phyloP scores from a whole-genome alignment of 1,139 yeast genomes.

The Zhuliangozyma blackwelliae region DNA sequence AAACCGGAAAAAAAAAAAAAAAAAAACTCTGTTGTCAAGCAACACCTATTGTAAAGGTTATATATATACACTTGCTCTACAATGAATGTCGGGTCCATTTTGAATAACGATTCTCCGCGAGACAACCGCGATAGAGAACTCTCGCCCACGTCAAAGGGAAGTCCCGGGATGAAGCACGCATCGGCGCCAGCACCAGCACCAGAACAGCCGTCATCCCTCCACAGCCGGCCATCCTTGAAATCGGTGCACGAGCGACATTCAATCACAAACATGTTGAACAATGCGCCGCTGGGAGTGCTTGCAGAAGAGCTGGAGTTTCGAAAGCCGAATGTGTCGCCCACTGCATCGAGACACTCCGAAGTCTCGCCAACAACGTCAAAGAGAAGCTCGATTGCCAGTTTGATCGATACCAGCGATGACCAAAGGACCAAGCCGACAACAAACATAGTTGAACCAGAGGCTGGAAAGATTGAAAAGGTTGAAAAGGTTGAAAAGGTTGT shows the following conservation, averaged over 20 bases:
- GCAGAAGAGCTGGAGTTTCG: neutral
- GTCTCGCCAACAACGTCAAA: neutral
- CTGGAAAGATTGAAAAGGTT: no score
- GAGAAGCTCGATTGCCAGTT: neutral
- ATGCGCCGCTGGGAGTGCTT: constrained; percentile 9
- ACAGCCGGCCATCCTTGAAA: constrained; percentile 2
- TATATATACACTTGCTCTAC: no score
- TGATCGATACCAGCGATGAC: neutral
- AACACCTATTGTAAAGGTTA: no score
- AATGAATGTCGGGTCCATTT: constrained; percentile 48
- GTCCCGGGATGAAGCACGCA: constrained; percentile 2
- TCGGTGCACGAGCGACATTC: constrained; percentile 25
- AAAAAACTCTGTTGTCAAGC: no score
- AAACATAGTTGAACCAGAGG: constrained; percentile 1
- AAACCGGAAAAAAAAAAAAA: no score
- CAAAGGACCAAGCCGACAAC: no score
- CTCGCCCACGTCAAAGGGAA: constrained; percentile 1
- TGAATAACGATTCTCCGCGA: constrained; percentile 40
- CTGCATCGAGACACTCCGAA: neutral
- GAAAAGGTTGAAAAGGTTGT: no score
- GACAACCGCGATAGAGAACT: constrained; percentile 18
- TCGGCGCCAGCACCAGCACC: neutral
- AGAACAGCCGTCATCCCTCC: no score
- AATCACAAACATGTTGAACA: constrained; percentile 26
- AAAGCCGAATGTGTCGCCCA: constrained; percentile 1